Conservation (phyloP, 495 filamentous ascomycete genomes). For the Parathielavia hyrcaniae region DNA sequence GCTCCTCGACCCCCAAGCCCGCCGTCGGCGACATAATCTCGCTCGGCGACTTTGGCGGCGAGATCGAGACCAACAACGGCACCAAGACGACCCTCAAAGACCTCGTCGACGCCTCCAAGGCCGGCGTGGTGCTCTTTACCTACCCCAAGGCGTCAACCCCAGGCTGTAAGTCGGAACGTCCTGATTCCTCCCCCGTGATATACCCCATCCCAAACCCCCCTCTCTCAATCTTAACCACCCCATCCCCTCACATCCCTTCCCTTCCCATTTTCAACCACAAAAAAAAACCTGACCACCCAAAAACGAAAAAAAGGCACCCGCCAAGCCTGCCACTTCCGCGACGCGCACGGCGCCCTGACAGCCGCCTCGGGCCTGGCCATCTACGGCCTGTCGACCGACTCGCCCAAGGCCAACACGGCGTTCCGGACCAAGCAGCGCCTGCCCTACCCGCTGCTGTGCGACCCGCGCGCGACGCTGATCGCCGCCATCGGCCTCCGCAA, state of each 20-base stretch:
- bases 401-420: slow-evolving; percentile 78
- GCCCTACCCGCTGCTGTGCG: slow-evolving; percentile 84
- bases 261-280: slow-evolving; percentile 5
- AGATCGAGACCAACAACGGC: slow-evolving; percentile 79
- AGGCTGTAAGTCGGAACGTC: slow-evolving; percentile 64
- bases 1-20: slow-evolving; percentile 33
- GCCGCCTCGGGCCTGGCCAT: slow-evolving; percentile 76
- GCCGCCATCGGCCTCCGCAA: slow-evolving; percentile 65
- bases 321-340: slow-evolving; percentile 89
- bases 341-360: slow-evolving; percentile 68
- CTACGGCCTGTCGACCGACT: slow-evolving; percentile 83
- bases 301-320: slow-evolving; percentile 59
- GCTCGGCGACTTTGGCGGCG: slow-evolving; percentile 71
- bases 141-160: slow-evolving; percentile 94
- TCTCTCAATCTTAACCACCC: too few relatives aligned
- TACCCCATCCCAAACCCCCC: not conserved
- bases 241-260: not conserved
- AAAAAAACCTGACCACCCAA: not conserved
- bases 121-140: slow-evolving; percentile 85
- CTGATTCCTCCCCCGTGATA: not conserved
- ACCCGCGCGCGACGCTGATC: slow-evolving; percentile 65
- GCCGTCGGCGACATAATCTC: slow-evolving; percentile 50
- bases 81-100: slow-evolving; percentile 65
- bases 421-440: slow-evolving; percentile 86
- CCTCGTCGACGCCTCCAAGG: slow-evolving; percentile 74